Evolutionary conservation across 1,284 basidiomycete genomes (phyloP).

Genomic region (Naganishia sp.): DNA sequence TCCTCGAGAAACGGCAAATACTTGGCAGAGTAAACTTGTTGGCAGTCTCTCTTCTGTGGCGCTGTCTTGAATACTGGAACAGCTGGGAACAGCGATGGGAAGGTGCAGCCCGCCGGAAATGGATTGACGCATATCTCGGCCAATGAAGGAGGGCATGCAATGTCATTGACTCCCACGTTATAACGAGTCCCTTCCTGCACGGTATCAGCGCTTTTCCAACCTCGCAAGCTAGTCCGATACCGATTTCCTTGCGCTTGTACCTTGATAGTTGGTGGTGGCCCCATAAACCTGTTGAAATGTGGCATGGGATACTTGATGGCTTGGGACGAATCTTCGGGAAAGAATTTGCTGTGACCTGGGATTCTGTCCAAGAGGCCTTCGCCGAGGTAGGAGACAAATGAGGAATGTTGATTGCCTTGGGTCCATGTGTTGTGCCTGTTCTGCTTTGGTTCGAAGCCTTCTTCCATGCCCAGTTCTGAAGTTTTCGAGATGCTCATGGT

Average conservation of each 20-base stretch:
- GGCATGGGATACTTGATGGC: no score
- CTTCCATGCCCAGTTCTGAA: not conserved
- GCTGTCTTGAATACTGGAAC: not conserved
- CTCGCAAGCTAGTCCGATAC: not conserved
- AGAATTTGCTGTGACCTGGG: slow-evolving; percentile 2
- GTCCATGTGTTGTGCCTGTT: not conserved
- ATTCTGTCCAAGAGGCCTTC: slow-evolving; percentile 15
- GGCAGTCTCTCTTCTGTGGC: not conserved
- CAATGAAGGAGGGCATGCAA: not conserved
- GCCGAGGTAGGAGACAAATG: not conserved
- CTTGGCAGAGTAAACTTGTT: not conserved
- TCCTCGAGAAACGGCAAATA: not conserved
- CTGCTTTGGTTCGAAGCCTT: not conserved
- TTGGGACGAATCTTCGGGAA: slow-evolving; percentile 4
- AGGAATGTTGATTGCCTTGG: not conserved
- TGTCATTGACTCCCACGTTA: not conserved
- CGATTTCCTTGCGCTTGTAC: not conserved
- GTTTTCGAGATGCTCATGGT: not conserved
- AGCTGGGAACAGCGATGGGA: no score
- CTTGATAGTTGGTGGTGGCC: slow-evolving; percentile 5
- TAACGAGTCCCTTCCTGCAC: not conserved
- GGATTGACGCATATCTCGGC: not conserved
- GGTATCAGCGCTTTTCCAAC: not conserved
- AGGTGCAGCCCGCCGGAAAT: not conserved
- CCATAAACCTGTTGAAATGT: not conserved